Evolutionary conservation across 2,329 filamentous ascomycete species (phyloP), one percentile per base, ranked within the genome.

Genomic region (Capronia epimyces): DNA sequence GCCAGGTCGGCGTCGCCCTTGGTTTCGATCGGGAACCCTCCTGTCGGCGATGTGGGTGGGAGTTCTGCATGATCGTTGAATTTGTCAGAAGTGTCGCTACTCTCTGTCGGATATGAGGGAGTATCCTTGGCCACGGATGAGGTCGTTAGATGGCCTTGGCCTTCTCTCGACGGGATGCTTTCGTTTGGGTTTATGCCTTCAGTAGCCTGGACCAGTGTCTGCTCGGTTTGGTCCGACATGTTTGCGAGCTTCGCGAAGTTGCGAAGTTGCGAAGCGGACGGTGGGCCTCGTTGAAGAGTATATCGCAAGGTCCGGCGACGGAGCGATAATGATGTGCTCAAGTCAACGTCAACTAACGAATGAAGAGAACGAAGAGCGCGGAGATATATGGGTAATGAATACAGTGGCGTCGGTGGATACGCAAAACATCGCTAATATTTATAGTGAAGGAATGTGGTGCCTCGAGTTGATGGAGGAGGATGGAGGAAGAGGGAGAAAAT

Each of bases 1-100:
- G 41, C 27, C 13, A 61, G 49, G 7, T 55, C 36, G 15, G 56
- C 42, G 8, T 48, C 41, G 5, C 4, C 7, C 12, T 27, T 21
- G 22, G 32, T 37, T 25, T 53, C 50, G 37, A 20, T 18, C 3
- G 31, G 27, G 3, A 18, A 9, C 16, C 42, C 31, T 21, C 24
- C 36, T 3, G 36, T 24, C 9, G 25, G 27, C 7, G 42, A 25
- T 6, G n/a, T 18, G 7, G 49, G 6, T 12, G 31, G 15, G 43
- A n/a, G 12, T 8, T 29, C 42, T 13, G 43, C 52, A 5, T 48
- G 24, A 18, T 51, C 47, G 32, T 25, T 32, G 2, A 45, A 29
- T 15, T 55, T 48, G 12, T 55, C 52, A 29, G 52, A 51, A 10
- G 34, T 34, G 8, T 27, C 24, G 27, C 29, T 31, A 10, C 47